A percentile compares a stretch with the other conserved stretches of the same genome.
These are phyloP conservation scores for Puccinia novopanici DNA, from an alignment of 1,284 basidiomycete species.

Conservation along the genomic window DNA sequence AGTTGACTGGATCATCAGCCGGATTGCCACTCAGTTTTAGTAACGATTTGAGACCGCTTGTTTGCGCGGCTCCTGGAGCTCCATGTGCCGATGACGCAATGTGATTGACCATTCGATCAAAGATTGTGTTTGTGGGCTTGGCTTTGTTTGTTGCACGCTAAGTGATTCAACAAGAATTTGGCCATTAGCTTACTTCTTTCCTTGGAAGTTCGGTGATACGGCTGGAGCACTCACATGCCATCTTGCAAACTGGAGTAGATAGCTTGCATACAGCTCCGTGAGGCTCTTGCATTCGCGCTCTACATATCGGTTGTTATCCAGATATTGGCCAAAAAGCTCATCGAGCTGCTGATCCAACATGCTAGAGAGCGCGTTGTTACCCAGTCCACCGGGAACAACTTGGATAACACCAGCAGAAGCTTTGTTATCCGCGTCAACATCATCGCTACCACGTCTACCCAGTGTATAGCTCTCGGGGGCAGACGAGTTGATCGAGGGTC, in stretches of 20 bases:
- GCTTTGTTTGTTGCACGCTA: slow-evolving; percentile 66
- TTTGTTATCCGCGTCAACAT: slow-evolving; percentile 16
- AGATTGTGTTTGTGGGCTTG: slow-evolving; percentile 74
- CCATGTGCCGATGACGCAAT: slow-evolving; percentile 60
- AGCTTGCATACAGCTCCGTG: slow-evolving; percentile 75
- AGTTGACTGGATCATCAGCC: slow-evolving; percentile 60
- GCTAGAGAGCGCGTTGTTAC: slow-evolving; percentile 65
- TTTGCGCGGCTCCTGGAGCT: slow-evolving; percentile 33
- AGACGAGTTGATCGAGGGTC: slow-evolving; percentile 57
- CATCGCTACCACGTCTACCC: slow-evolving; percentile 19
- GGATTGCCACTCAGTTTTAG: slow-evolving; percentile 54
- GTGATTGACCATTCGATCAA: slow-evolving; percentile 90
- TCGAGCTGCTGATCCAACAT: slow-evolving; percentile 95
- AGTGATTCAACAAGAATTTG: not conserved
- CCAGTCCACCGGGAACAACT: slow-evolving; percentile 52
- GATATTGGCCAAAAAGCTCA: slow-evolving; percentile 92
- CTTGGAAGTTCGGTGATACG: slow-evolving; percentile 61
- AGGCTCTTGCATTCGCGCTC: slow-evolving; percentile 88
- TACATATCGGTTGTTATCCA: slow-evolving; percentile 82
- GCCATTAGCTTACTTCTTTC: not conserved
- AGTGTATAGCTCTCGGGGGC: slow-evolving; percentile 33
- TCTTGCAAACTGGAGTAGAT: slow-evolving; percentile 75
- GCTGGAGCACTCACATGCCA: slow-evolving; percentile 72
- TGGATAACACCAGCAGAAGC: slow-evolving; percentile 3
- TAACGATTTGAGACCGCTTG: slow-evolving; percentile 63